These are phyloP conservation scores for Giardia duodenalis DNA, from an alignment of 208 protist genomes.

Conservation along the genomic window DNA sequence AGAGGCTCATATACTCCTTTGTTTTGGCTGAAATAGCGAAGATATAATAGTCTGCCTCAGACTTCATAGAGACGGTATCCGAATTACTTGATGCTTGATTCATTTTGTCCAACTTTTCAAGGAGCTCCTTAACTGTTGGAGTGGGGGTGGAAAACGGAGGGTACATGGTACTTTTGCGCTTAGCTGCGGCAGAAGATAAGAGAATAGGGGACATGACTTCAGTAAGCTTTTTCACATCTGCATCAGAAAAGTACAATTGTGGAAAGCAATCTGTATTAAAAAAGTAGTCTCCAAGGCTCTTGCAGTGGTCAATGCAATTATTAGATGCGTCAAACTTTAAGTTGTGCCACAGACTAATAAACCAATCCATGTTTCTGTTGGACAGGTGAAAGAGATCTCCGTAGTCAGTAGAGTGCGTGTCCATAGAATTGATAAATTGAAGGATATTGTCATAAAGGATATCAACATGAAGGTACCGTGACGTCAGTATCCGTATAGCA, in stretches of 20 bases:
- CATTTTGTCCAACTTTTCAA: no score
- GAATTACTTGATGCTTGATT: no score
- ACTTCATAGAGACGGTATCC: no score
- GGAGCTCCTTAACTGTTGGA: no score
- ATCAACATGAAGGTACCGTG: background rate
- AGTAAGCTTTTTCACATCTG: background rate
- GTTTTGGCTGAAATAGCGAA: background rate
- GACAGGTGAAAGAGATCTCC: background rate
- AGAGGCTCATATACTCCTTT: background rate
- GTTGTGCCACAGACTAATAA: background rate
- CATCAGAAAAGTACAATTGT: background rate
- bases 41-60: no score
- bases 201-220: background rate
- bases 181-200: no score
- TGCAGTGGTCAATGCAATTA: background rate
- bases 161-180: no score
- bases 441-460: background rate
- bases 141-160: no score
- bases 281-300: background rate
- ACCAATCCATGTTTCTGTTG: background rate
- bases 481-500: background rate
- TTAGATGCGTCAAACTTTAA: background rate
- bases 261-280: background rate
- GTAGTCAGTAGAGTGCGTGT: background rate
- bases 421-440: background rate